Evolutionary conservation across 148 eudicot genomes (phyloP).

Genomic region (Rhododendron griersonianum): DNA sequence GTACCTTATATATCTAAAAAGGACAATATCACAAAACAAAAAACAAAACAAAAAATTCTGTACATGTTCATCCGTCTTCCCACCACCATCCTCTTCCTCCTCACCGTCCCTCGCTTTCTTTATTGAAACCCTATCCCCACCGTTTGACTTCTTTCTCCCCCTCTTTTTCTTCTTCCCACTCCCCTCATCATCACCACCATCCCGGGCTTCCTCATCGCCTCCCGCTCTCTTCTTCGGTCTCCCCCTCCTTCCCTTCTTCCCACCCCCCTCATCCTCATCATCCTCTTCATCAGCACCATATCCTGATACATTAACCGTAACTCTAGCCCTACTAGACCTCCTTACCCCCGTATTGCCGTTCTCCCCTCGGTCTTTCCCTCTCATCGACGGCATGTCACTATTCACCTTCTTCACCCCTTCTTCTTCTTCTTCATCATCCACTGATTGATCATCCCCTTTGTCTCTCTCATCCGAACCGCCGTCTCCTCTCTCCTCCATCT

Average conservation of each 20-base stretch:
- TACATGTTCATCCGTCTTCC: constrained; percentile 4
- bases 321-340: not conserved
- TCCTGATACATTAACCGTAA: not conserved
- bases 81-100: not conserved
- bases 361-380: not conserved
- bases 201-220: not conserved
- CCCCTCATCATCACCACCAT: not conserved
- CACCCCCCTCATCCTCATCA: not conserved
- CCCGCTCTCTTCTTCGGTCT: not conserved
- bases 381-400: not conserved
- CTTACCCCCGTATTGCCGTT: not conserved
- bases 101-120: not conserved
- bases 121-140: not conserved
- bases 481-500: not conserved
- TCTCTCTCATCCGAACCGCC: not conserved
- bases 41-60: not conserved
- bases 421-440: not conserved
- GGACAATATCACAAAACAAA: not conserved
- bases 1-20: no score
- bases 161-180: not conserved
- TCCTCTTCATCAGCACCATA: not conserved
- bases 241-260: not conserved
- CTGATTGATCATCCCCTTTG: not conserved
- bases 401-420: not conserved
- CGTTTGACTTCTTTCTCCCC: not conserved